These are phyloP conservation scores for Dendrobium chrysotoxum DNA, from an alignment of 106 monocot species.

Conservation along the genomic window DNA sequence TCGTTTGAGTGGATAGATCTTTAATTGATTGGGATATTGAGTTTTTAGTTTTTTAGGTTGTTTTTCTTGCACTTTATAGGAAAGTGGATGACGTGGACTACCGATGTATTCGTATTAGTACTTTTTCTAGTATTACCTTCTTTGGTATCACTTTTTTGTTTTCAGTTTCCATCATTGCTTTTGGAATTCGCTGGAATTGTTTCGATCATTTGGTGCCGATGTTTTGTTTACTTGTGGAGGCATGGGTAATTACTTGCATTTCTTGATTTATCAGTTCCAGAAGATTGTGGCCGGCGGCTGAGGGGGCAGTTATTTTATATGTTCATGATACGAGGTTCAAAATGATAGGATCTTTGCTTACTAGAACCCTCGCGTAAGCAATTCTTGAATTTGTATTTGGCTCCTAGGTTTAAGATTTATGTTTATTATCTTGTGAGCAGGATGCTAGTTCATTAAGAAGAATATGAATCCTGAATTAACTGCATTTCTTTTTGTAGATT, in stretches of 20 bases:
- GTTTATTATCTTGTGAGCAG: not conserved
- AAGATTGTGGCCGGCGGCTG: not conserved
- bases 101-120: not conserved
- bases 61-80: not conserved
- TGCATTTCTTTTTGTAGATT: slow-evolving; percentile 25
- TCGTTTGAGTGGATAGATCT: not conserved
- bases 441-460: not conserved
- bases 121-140: not conserved
- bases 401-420: not conserved
- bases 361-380: slow-evolving; percentile 32
- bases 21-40: not conserved
- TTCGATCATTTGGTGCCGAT: not conserved
- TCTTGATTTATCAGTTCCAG: not conserved
- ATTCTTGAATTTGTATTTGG: not conserved
- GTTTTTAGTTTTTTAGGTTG: not conserved
- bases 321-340: slow-evolving; percentile 4
- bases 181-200: not conserved
- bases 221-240: not conserved
- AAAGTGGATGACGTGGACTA: too few species aligned
- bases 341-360: slow-evolving; percentile 46
- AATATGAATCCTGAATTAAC: not conserved
- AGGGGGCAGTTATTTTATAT: not conserved
- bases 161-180: not conserved
- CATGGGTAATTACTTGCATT: not conserved
- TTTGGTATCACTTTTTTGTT: not conserved